These are phyloP conservation scores for Cystobasidium ongulense DNA, from an alignment of 768 basidiomycete genomes.

Conservation along the genomic window DNA sequence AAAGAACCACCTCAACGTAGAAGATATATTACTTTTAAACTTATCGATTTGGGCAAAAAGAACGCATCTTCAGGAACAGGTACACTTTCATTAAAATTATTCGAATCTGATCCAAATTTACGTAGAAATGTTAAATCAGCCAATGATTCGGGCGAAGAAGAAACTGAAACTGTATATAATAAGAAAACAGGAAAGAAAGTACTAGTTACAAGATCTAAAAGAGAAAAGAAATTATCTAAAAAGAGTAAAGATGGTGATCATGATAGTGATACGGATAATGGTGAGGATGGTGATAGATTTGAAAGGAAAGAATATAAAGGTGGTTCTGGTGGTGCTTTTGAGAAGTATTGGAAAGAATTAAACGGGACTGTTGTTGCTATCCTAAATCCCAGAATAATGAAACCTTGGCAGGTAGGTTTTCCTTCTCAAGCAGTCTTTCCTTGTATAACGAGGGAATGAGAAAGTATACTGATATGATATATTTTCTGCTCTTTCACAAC, in stretches of 20 bases:
- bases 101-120: slow-evolving; percentile 64
- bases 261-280: slow-evolving; percentile 41
- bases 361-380: slow-evolving; percentile 86
- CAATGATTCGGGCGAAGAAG: slow-evolving; percentile 49
- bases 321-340: slow-evolving; percentile 86
- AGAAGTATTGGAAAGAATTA: slow-evolving; percentile 70
- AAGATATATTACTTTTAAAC: slow-evolving; percentile 77
- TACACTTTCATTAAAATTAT: slow-evolving; percentile 69
- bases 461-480: neutral
- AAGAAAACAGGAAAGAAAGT: neutral
- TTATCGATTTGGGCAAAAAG: slow-evolving; percentile 68
- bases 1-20: slow-evolving; percentile 50
- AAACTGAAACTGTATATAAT: neutral
- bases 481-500: slow-evolving; percentile 42
- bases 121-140: slow-evolving; percentile 2
- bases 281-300: slow-evolving; percentile 53
- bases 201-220: neutral
- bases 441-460: neutral
- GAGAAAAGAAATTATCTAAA: neutral
- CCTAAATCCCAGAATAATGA: slow-evolving; percentile 75
- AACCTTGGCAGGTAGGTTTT: slow-evolving; percentile 64
- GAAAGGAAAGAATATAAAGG: slow-evolving; percentile 63
- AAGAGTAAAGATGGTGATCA: neutral
- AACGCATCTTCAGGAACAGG: slow-evolving; percentile 70
- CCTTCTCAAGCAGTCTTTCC: neutral